Conservation (phyloP, 371 early-diverging fungal species). For the Lichtheimia corymbifera region DNA sequence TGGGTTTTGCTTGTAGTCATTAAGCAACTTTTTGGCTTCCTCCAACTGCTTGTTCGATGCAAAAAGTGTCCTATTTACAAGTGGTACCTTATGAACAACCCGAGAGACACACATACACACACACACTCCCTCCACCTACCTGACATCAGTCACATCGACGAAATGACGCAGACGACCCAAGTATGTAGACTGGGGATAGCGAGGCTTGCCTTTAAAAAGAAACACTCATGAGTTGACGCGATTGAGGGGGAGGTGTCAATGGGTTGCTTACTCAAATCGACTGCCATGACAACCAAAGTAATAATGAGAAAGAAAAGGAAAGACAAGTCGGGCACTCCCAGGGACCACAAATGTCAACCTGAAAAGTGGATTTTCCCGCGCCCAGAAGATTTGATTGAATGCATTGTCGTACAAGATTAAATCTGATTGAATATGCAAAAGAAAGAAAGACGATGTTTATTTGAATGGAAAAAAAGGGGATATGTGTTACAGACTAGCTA, state of each 20-base stretch:
- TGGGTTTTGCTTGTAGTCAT: slow-evolving; percentile 54
- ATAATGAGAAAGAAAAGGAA: neutral
- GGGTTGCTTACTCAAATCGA: slow-evolving; percentile 8
- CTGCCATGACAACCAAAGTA: neutral
- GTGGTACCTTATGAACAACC: neutral
- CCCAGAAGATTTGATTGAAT: no score
- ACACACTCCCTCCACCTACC: slow-evolving; percentile 28
- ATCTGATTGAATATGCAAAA: no score
- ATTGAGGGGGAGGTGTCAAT: no score
- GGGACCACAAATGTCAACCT: neutral
- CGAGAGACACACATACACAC: neutral
- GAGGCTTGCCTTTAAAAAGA: slow-evolving; percentile 50
- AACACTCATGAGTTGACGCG: neutral
- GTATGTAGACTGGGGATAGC: slow-evolving; percentile 72
- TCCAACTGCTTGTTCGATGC: slow-evolving; percentile 58
- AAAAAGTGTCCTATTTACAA: slow-evolving; percentile 59
- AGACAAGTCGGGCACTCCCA: neutral
- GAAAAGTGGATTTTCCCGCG: no score
- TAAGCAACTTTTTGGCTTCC: slow-evolving; percentile 60
- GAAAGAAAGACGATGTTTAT: no score
- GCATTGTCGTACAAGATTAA: no score
- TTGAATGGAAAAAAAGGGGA: no score
- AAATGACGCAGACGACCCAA: slow-evolving; percentile 77
- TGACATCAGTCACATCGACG: slow-evolving; percentile 71
- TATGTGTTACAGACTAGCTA: no score